Base-by-base conservation (phyloP, 1,284 basidiomycete genomes). In the Malassezia pachydermatis region DNA sequence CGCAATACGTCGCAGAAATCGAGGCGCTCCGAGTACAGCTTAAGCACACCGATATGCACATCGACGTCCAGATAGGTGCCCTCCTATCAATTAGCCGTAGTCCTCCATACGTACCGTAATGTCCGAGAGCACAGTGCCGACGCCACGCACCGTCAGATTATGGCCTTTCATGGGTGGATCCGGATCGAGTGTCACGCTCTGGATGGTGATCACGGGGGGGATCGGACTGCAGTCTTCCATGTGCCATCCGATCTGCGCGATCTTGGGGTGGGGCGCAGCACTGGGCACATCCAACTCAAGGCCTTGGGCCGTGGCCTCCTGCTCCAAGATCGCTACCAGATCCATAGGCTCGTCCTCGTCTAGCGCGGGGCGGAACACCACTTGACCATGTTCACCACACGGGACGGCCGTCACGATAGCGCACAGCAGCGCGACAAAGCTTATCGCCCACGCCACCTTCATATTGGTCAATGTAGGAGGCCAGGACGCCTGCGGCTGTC, bases 1-100 rank as follows among this genome's bases (percentile, higher is more conserved):
- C 58, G 51, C 5, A 65, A 58, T 33, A 59, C 47, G 33, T 67
- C 58, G 47, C 68, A 71, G 23, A 70, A 51, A 45, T 71, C 67
- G 32, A 70, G 55, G 7, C 59, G 55, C 9, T 59, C 57, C 10
- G 60, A 51, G 13, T 70, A 53, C 2, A 71, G 48, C 14, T 54
- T 41, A 47, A 70, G 65, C 24, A 65, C 51, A 11, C 68, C 68
- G 13, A 71, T 60, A 50, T 66, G 67, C 48, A 70, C 67, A 2
- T 59, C 54, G 11, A 70, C 62, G 37, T 68, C 63, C 2, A 63
- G 59, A 25, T 57, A 63, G 4, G 60, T 60, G 5, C 68, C 68
- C 19, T 65, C 58, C 59, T 52, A 48, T 19, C 1, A 13, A 33
- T 24, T 3, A 30, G 24, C 32, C 23, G n/a, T n/a, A n/a, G n/a